A percentile compares a stretch with the other conserved stretches of the same genome.
Conservation (phyloP, 2,329 filamentous ascomycete genomes). For the Colletotrichum gigasporum region DNA sequence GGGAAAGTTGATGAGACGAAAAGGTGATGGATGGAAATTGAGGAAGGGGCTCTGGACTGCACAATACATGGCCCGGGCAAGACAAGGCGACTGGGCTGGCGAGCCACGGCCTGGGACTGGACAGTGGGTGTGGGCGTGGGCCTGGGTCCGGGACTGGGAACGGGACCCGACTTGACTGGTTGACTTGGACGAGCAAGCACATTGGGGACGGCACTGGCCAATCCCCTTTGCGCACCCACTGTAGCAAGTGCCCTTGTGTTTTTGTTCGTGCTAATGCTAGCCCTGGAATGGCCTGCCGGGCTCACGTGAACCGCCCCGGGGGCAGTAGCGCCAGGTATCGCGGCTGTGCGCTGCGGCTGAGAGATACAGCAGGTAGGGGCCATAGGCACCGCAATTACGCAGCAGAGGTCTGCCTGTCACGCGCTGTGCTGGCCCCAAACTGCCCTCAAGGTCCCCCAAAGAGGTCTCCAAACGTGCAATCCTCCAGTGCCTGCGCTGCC, state of each 20-base stretch:
- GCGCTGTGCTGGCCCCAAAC: too few species aligned
- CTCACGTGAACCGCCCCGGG: constrained; percentile 25
- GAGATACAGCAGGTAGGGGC: neutral
- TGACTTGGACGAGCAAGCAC: constrained; percentile 21
- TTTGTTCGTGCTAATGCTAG: constrained; percentile 21
- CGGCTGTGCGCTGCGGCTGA: constrained; percentile 24
- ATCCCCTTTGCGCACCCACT: constrained; percentile 26
- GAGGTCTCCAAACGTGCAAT: neutral
- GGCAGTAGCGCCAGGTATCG: constrained; percentile 1
- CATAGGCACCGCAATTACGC: too few species aligned
- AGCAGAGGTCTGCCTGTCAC: too few species aligned
- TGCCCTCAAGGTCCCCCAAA: constrained; percentile 2
- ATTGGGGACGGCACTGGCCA: constrained; percentile 16
- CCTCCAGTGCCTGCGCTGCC: neutral
- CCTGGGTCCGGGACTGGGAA: constrained; percentile 15
- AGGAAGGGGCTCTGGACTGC: constrained; percentile 41
- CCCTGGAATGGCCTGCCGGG: constrained; percentile 29
- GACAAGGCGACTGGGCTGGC: constrained; percentile 27
- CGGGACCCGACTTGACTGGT: constrained; percentile 24
- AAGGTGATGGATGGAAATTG: constrained; percentile 42
- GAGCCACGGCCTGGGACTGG: neutral
- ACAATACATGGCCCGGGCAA: constrained; percentile 34
- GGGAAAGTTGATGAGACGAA: constrained; percentile 43
- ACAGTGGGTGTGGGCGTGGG: too few species aligned
- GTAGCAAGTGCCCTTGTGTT: constrained; percentile 28